Base-by-base conservation (phyloP, 1,139 yeast genomes). In the Candida anutae region DNA sequence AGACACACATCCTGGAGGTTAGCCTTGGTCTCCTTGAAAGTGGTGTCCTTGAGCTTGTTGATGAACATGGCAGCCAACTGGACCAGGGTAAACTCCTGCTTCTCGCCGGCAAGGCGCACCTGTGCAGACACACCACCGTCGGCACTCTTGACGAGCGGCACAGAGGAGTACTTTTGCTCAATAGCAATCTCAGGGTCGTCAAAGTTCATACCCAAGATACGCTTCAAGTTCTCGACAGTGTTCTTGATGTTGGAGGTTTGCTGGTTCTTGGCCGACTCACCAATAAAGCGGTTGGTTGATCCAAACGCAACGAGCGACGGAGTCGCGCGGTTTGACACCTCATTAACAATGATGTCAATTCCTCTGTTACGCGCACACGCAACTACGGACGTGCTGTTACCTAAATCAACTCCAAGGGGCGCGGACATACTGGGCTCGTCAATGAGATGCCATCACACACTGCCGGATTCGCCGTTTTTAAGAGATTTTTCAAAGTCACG, bases 321-420 rank as follows among this genome's bases (percentile, higher is more conserved):
- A 23, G 99, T 90, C 43, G 94, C 62, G 64, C 98, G 82, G 78
- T 90, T 90, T 33, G 97, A 88, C 29, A 90, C 98, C 62, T 90
- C 99, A 59, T 93, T 93, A 66, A 90, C 97, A 49, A 90, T 84
- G 50, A 93, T 80, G 61, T 90, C 98, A 57, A 93, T 90, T 54
- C 97, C 97, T 70, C 97, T 79, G 76, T 90, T 90, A 61, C 94
- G 83, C 40, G 98, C 98, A 56, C 94, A 94, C 26, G 96, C 97
- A 54, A 90, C 74, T 45, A 88, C 96, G 40, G 94, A 77, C 71
- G 74, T 83, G 69, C 75, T 72, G 68, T 87, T 87, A 68, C 99
- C 99, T 58, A 90, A 79, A 77, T 90, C 99, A 62, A 90, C 81
- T 70, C 98, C 98, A 53, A 90, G 84, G 62, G 97, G 96, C 57